phyloP scores from a whole-genome alignment of 2,329 filamentous ascomycete species.

The Chaetomiaceae sp. region DNA sequence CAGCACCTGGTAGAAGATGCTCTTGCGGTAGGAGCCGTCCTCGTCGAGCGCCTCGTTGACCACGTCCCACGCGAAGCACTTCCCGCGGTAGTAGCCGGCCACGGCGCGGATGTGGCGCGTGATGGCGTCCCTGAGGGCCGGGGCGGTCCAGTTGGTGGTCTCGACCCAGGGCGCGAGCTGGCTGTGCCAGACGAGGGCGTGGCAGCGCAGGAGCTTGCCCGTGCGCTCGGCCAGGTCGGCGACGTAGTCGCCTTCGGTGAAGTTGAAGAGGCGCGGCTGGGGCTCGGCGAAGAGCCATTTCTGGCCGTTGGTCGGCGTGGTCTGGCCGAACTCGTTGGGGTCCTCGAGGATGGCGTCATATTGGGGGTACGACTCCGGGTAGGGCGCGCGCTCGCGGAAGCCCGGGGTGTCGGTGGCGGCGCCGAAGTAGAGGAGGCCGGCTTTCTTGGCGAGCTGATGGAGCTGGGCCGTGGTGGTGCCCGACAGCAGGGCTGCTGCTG shows the following conservation, averaged over 20 bases:
- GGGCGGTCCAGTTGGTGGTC: constrained; percentile 46
- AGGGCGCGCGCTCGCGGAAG: constrained; percentile 40
- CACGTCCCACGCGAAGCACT: constrained; percentile 54
- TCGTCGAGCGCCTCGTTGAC: constrained; percentile 56
- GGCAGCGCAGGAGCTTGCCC: constrained; percentile 52
- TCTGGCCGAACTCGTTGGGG: constrained; percentile 55
- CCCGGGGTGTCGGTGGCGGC: constrained; percentile 53
- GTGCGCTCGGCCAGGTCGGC: constrained; percentile 40
- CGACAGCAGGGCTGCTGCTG: constrained; percentile 28
- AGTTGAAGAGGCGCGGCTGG: constrained; percentile 55
- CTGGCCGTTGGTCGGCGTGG: constrained; percentile 57
- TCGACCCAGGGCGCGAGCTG: constrained; percentile 50
- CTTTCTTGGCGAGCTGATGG: constrained; percentile 46
- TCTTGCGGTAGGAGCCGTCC: constrained; percentile 45
- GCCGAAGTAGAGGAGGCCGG: constrained; percentile 57
- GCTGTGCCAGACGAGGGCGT: constrained; percentile 46
- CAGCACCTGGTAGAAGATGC: constrained; percentile 47
- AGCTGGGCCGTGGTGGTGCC: constrained; percentile 38
- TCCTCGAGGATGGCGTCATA: constrained; percentile 53
- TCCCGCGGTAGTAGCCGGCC: constrained; percentile 43
- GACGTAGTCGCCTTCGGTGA: constrained; percentile 51
- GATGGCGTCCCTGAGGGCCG: constrained; percentile 46
- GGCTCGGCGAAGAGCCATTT: constrained; percentile 61
- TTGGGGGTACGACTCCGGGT: constrained; percentile 45
- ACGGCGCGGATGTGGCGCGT: constrained; percentile 49